Evolutionary conservation across 2,329 filamentous ascomycete species (phyloP).

Genomic region (Aspergillus sp.): DNA sequence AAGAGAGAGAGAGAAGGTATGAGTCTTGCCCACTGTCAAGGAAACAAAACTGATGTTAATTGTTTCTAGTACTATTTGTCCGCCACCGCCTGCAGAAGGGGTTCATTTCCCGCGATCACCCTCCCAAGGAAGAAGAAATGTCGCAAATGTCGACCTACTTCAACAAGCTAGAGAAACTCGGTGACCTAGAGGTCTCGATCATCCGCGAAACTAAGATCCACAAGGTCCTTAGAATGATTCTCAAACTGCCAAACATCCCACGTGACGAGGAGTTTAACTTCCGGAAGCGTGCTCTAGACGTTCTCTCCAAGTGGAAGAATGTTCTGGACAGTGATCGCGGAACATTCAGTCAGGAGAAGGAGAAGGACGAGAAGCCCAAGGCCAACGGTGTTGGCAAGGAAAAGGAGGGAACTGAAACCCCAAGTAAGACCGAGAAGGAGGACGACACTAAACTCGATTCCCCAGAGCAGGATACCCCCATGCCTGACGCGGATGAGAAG

Average conservation of each 20-base stretch:
- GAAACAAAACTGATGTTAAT: conserved; percentile 11
- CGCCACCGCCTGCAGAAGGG: conserved; percentile 95
- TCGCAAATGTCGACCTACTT: conserved; percentile 45
- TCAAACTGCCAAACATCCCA: conserved; percentile 83
- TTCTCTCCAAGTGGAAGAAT: conserved; percentile 89
- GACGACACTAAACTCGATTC: conserved; percentile 29
- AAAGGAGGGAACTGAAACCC: conserved; percentile 37
- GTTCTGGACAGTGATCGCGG: conserved; percentile 64
- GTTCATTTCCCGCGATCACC: conserved; percentile 78
- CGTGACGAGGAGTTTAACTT: conserved; percentile 87
- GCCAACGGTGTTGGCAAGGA: conserved; percentile 45
- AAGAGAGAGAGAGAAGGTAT: conserved; percentile 60
- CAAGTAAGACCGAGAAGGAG: conserved; percentile 33
- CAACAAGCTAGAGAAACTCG: conserved; percentile 74
- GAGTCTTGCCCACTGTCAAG: conserved; percentile 7
- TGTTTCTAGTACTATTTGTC: conserved; percentile 72
- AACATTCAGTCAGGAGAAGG: conserved; percentile 34
- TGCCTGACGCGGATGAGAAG: conserved; percentile 38
- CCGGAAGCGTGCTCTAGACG: conserved; percentile 74
- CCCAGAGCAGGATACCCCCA: conserved; percentile 31
- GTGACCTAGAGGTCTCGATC: conserved; percentile 82
- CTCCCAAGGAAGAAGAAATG: conserved; percentile 74
- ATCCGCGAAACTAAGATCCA: conserved; percentile 95
- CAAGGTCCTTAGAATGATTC: conserved; percentile 93
- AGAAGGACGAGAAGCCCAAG: conserved; percentile 46